Evolutionary conservation across 2,329 filamentous ascomycete genomes (phyloP).

Genomic region (Colletotrichum somersetense): DNA sequence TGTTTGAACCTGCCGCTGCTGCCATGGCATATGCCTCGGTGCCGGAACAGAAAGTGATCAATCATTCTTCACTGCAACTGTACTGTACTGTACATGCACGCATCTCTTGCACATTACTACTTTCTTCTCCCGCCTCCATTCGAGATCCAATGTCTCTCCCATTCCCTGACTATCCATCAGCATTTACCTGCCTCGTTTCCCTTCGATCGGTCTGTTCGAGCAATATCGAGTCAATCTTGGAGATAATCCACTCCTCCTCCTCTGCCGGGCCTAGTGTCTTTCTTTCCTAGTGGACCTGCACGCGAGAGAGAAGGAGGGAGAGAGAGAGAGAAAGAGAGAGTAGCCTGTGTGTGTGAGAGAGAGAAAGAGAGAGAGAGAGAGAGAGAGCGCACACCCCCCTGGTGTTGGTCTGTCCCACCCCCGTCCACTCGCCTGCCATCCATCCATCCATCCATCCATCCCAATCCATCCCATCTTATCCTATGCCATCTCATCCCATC

Average conservation of each 20-base stretch:
- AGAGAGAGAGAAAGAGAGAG: background rate
- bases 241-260: constrained; percentile 21
- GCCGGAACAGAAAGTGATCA: background rate
- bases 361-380: background rate
- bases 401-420: constrained; percentile 28
- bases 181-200: background rate
- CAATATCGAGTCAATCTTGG: constrained; percentile 27
- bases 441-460: constrained; percentile 17
- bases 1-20: background rate
- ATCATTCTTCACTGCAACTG: background rate
- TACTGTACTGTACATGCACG: background rate
- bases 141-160: constrained; percentile 6
- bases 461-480: background rate
- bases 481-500: constrained; percentile 11
- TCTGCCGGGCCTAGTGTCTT: constrained; percentile 7
- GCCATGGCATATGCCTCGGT: background rate
- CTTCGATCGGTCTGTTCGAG: constrained; percentile 1
- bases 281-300: constrained; percentile 8
- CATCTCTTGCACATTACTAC: background rate
- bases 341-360: too few relatives aligned
- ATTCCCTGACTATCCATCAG: background rate
- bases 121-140: constrained; percentile 4
- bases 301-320: background rate
- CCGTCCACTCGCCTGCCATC: constrained; percentile 4
- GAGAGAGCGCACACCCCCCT: constrained; percentile 14